Percentiles rank a stretch among this genome's conserved stretches.
Conservation (phyloP, 495 filamentous ascomycete species). For the Tuber calosporum region DNA sequence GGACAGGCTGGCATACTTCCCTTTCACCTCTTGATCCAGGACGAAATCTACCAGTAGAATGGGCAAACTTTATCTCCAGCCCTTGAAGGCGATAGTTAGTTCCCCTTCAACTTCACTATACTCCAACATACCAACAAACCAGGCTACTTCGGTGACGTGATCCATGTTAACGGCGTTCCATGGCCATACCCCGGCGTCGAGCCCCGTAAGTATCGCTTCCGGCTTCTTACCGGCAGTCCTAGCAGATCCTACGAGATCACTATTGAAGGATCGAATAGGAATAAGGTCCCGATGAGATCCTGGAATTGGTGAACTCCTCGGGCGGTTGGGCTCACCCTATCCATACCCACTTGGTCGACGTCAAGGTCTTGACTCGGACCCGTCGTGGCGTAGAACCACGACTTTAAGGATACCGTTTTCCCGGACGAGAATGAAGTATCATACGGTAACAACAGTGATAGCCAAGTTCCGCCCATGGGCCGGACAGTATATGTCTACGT, state of each 20-base stretch:
- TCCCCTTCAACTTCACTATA: no score
- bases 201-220: slow-evolving; percentile 53
- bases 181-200: slow-evolving; percentile 53
- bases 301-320: slow-evolving; percentile 49
- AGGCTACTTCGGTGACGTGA: slow-evolving; percentile 51
- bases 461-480: slow-evolving; percentile 51
- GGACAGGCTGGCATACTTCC: slow-evolving; percentile 49
- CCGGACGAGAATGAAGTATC: slow-evolving; percentile 44
- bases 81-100: no score
- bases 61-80: slow-evolving; percentile 46
- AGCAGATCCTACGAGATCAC: slow-evolving; percentile 49
- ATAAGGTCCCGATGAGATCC: slow-evolving; percentile 45
- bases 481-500: slow-evolving; percentile 49
- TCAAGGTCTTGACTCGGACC: slow-evolving; percentile 47
- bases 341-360: slow-evolving; percentile 54
- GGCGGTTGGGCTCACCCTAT: slow-evolving; percentile 51
- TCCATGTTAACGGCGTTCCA: slow-evolving; percentile 54
- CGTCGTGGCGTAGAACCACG: slow-evolving; percentile 47
- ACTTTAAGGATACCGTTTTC: slow-evolving; percentile 29
- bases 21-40: slow-evolving; percentile 46
- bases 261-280: slow-evolving; percentile 40
- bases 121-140: slow-evolving; percentile 22
- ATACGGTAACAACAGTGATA: slow-evolving; percentile 47
- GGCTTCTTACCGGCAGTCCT: slow-evolving; percentile 50
- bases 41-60: slow-evolving; percentile 49